Evolutionary conservation across 345 rosid genomes (phyloP).

Genomic region (Kernera saxatilis): DNA sequence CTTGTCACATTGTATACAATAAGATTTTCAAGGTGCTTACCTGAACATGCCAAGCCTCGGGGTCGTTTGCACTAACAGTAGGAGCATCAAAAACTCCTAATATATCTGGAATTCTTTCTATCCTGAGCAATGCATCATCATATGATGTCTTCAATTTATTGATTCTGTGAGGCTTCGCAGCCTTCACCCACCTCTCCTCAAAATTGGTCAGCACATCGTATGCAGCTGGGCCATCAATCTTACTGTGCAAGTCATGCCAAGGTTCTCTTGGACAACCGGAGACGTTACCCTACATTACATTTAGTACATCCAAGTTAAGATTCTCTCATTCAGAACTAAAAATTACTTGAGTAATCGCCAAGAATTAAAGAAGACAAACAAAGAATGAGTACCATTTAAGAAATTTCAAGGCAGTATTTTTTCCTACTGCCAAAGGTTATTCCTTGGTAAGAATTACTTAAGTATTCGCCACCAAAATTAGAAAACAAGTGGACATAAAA

Average conservation of each 20-base stretch:
- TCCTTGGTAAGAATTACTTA: neutral
- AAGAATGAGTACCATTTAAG: neutral
- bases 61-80: slow-evolving; percentile 38
- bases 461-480: neutral
- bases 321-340: neutral
- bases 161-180: slow-evolving; percentile 72
- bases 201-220: slow-evolving; percentile 90
- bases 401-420: neutral
- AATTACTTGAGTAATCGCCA: neutral
- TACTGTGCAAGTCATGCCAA: slow-evolving; percentile 95
- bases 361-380: neutral
- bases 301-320: neutral
- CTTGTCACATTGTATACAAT: neutral
- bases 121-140: slow-evolving; percentile 81
- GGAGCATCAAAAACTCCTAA: slow-evolving; percentile 58
- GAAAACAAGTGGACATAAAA: neutral
- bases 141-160: slow-evolving; percentile 61
- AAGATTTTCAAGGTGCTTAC: slow-evolving; percentile 34
- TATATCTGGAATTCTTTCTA: slow-evolving; percentile 79
- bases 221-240: slow-evolving; percentile 96
- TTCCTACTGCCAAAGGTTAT: neutral
- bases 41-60: slow-evolving; percentile 94
- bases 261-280: slow-evolving; percentile 90
- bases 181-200: slow-evolving; percentile 89
- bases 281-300: slow-evolving; percentile 45